These are phyloP conservation scores for Calycina herbarum DNA, from an alignment of 2,329 filamentous ascomycete species.

Conservation along the genomic window DNA sequence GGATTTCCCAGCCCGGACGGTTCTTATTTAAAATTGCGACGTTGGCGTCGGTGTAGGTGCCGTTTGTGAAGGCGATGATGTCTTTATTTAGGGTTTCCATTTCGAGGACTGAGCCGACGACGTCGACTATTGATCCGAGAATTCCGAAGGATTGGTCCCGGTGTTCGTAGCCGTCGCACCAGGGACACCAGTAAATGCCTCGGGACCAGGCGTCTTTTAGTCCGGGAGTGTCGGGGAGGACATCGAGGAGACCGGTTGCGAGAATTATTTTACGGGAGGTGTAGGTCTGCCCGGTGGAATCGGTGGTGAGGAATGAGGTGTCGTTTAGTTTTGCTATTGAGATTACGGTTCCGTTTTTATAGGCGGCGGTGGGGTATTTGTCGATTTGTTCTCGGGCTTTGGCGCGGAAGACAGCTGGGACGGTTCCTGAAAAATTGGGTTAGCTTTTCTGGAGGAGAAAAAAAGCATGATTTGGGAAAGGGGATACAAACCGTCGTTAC, in stretches of 20 bases:
- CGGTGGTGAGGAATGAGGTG: slow-evolving; percentile 49
- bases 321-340: slow-evolving; percentile 37
- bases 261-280: slow-evolving; percentile 54
- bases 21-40: slow-evolving; percentile 43
- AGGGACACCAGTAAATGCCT: slow-evolving; percentile 64
- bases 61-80: slow-evolving; percentile 47
- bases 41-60: slow-evolving; percentile 50
- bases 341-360: slow-evolving; percentile 54
- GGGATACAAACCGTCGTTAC: slow-evolving; percentile 34
- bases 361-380: slow-evolving; percentile 49
- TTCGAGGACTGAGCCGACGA: slow-evolving; percentile 50
- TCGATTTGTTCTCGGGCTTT: slow-evolving; percentile 47
- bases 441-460: slow-evolving; percentile 23
- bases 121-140: slow-evolving; percentile 46
- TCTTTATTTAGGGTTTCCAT: slow-evolving; percentile 55
- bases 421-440: slow-evolving; percentile 31
- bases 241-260: slow-evolving; percentile 53
- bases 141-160: slow-evolving; percentile 58
- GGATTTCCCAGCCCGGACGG: slow-evolving; percentile 48
- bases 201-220: slow-evolving; percentile 56
- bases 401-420: slow-evolving; percentile 36
- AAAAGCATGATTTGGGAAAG: neutral
- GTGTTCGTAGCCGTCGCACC: slow-evolving; percentile 65
- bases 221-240: slow-evolving; percentile 53
- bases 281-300: slow-evolving; percentile 39